Conservation (phyloP, 2,329 filamentous ascomycete species). For the Leptographium galeiforme region DNA sequence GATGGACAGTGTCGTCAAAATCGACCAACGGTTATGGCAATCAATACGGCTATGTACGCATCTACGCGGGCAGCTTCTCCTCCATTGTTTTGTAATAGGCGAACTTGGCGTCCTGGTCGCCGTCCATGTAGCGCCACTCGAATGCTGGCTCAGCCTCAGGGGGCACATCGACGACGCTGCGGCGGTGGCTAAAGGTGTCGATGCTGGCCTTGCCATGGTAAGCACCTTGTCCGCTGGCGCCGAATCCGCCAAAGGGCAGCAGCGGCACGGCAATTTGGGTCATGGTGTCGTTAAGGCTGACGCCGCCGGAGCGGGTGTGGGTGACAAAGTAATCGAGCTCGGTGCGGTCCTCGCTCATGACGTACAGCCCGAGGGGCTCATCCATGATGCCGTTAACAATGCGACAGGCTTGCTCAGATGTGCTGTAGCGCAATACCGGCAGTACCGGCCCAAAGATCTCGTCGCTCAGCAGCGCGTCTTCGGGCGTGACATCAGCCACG, state of each 20-base stretch:
- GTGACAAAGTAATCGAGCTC: conserved; percentile 23
- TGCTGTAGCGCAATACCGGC: conserved; percentile 22
- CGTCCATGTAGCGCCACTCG: background rate
- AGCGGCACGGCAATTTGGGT: conserved; percentile 27
- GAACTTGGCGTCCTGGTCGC: background rate
- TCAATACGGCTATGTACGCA: background rate
- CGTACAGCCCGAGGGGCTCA: conserved; percentile 26
- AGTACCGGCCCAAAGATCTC: conserved; percentile 31
- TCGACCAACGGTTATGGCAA: no score
- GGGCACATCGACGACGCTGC: conserved; percentile 23
- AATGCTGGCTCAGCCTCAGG: background rate
- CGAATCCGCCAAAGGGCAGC: conserved; percentile 36
- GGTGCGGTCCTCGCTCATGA: conserved; percentile 21
- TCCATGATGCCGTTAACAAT: conserved; percentile 14
- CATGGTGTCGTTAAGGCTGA: conserved; percentile 35
- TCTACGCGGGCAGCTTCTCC: background rate
- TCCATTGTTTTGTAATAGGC: background rate
- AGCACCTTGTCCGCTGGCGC: conserved; percentile 14
- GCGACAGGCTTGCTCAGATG: conserved; percentile 16
- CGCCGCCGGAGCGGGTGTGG: conserved; percentile 32
- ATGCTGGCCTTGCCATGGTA: conserved; percentile 35
- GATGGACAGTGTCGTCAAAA: background rate
- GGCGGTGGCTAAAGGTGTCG: conserved; percentile 26
- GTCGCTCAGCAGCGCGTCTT: conserved; percentile 26
- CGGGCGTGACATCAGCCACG: conserved; percentile 20